Evolutionary conservation across 1,284 basidiomycete genomes (phyloP).

Genomic region (Heliocybe sulcata): DNA sequence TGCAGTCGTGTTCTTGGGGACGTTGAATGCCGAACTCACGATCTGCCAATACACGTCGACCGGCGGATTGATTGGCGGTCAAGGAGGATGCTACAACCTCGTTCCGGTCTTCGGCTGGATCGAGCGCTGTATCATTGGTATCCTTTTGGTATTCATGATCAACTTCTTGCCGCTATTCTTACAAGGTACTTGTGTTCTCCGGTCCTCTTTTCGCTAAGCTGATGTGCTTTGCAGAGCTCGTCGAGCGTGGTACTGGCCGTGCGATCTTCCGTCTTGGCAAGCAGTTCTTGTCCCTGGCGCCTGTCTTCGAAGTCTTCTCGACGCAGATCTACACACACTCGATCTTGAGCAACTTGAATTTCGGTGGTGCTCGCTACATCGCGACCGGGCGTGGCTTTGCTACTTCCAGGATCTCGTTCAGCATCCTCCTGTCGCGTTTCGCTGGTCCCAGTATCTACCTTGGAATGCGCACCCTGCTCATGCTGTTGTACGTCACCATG

Average conservation of each 20-base stretch:
- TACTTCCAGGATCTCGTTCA: slow-evolving; percentile 88
- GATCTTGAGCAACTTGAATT: slow-evolving; percentile 90
- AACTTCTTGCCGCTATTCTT: slow-evolving; percentile 90
- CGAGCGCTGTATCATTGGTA: slow-evolving; percentile 89
- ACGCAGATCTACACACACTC: slow-evolving; percentile 97
- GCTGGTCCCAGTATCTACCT: slow-evolving; percentile 95
- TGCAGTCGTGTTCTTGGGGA: slow-evolving; percentile 86
- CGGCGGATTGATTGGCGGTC: slow-evolving; percentile 67
- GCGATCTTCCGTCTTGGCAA: slow-evolving; percentile 86
- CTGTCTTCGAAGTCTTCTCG: slow-evolving; percentile 92
- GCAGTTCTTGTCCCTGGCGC: slow-evolving; percentile 90
- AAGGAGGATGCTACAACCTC: slow-evolving; percentile 89
- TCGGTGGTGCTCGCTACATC: slow-evolving; percentile 94
- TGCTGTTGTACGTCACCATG: slow-evolving; percentile 88
- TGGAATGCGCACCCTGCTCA: slow-evolving; percentile 84
- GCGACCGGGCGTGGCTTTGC: slow-evolving; percentile 99
- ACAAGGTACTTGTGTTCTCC: slow-evolving; percentile 56
- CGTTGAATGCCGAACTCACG: slow-evolving; percentile 72
- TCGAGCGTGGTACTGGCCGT: slow-evolving; percentile 86
- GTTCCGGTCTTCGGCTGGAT: slow-evolving; percentile 90
- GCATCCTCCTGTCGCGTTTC: slow-evolving; percentile 91
- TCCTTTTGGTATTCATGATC: slow-evolving; percentile 96
- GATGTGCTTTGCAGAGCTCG: slow-evolving; percentile 55
- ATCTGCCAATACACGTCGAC: slow-evolving; percentile 73
- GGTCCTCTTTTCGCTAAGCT: not conserved